phyloP scores from a whole-genome alignment of 2,329 filamentous ascomycete genomes.

The Monilinia fructigena region DNA sequence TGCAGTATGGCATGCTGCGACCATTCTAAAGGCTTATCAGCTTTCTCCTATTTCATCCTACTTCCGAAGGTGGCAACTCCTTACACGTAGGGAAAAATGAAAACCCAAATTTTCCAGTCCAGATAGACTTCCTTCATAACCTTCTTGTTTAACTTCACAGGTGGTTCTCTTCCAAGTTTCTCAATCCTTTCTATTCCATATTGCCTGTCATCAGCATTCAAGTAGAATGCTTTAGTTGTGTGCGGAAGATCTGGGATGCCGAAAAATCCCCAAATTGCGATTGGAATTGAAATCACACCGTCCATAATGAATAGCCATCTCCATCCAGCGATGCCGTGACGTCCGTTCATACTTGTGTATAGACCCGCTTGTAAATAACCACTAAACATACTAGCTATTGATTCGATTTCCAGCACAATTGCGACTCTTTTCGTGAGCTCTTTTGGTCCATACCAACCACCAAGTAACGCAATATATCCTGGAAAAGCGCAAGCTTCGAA shows the following conservation, averaged over 20 bases:
- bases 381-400: conserved; percentile 44
- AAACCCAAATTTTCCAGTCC: conserved; percentile 11
- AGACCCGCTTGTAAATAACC: conserved; percentile 46
- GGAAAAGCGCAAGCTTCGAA: conserved; percentile 47
- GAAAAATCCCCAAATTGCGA: conserved; percentile 16
- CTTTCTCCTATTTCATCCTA: too few relatives aligned
- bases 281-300: conserved; percentile 29
- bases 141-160: conserved; percentile 3
- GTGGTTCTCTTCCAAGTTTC: neutral
- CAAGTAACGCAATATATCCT: conserved; percentile 41
- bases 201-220: conserved; percentile 5
- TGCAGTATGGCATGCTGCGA: conserved; percentile 8
- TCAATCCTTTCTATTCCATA: conserved; percentile 6
- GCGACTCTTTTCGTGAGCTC: conserved; percentile 45
- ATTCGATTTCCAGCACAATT: conserved; percentile 42
- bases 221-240: conserved; percentile 6
- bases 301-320: conserved; percentile 49
- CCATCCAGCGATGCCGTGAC: conserved; percentile 42
- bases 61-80: neutral
- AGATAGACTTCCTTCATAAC: conserved; percentile 9
- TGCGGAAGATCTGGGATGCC: conserved; percentile 7
- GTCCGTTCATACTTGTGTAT: conserved; percentile 43
- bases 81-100: conserved; percentile 5
- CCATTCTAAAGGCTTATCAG: neutral
- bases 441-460: conserved; percentile 46